Conservation (phyloP, 2,329 filamentous ascomycete genomes). For the Sclerotinia spermophila region DNA sequence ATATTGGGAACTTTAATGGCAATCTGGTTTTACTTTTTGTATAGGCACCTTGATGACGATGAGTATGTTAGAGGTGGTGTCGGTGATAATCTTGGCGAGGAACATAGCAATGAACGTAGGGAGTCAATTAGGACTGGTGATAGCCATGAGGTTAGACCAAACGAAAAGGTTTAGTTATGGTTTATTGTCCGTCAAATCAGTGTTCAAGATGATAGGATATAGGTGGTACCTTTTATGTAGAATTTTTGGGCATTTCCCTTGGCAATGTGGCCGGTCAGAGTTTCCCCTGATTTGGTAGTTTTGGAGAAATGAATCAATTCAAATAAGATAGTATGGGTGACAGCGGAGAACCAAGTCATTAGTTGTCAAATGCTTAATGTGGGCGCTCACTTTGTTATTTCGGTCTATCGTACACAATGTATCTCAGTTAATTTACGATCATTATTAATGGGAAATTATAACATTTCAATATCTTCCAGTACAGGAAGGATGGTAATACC, state of each 20-base stretch:
- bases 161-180: background rate
- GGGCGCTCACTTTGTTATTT: background rate
- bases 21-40: conserved; percentile 63
- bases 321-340: background rate
- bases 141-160: background rate
- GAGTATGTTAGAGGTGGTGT: conserved; percentile 41
- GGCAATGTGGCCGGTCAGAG: background rate
- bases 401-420: background rate
- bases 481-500: background rate
- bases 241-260: background rate
- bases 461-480: background rate
- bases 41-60: conserved; percentile 58
- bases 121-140: background rate
- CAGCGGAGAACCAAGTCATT: background rate
- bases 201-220: background rate
- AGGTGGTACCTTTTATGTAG: background rate
- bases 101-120: background rate
- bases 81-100: background rate
- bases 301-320: background rate
- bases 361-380: background rate
- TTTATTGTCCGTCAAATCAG: background rate
- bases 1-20: conserved; percentile 59
- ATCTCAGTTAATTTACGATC: background rate
- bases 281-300: background rate
- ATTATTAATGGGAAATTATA: background rate